phyloP scores from a whole-genome alignment of 495 filamentous ascomycete species.

The Alectoria sarmentosa region DNA sequence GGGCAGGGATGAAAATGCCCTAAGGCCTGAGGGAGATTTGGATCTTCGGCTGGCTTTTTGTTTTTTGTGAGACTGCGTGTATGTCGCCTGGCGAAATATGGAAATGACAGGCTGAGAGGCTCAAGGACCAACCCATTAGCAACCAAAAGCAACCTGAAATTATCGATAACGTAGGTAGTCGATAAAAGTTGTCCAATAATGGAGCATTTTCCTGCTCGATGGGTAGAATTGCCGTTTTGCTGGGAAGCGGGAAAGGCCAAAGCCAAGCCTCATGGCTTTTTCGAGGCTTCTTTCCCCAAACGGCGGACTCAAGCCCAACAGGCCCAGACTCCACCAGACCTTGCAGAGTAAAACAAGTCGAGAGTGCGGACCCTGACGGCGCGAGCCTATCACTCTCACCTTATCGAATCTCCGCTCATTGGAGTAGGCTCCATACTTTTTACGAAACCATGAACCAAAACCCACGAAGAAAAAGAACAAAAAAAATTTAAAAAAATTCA shows the following conservation, averaged over 20 bases:
- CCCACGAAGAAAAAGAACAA: neutral
- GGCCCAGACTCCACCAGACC: slow-evolving; percentile 7
- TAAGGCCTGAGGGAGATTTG: slow-evolving; percentile 5
- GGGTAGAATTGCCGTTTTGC: too few relatives aligned
- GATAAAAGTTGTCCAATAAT: neutral
- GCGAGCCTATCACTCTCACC: neutral
- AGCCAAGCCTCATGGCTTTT: slow-evolving; percentile 13
- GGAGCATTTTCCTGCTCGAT: neutral
- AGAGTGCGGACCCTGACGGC: neutral
- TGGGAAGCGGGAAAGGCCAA: neutral
- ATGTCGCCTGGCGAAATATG: neutral
- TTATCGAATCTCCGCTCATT: neutral
- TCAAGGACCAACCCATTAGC: neutral
- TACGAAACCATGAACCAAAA: too few relatives aligned
- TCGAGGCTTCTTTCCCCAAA: neutral
- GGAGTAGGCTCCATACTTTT: too few relatives aligned
- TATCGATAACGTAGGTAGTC: neutral
- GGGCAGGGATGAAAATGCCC: neutral
- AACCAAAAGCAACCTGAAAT: neutral
- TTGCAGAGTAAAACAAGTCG: too few relatives aligned
- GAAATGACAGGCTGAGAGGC: neutral
- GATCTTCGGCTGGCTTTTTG: neutral
- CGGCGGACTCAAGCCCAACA: neutral
- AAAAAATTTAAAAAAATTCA: neutral
- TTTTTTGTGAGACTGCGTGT: neutral